Base-by-base conservation (phyloP, 2,329 filamentous ascomycete species). In the Colletotrichum orbiculare region DNA sequence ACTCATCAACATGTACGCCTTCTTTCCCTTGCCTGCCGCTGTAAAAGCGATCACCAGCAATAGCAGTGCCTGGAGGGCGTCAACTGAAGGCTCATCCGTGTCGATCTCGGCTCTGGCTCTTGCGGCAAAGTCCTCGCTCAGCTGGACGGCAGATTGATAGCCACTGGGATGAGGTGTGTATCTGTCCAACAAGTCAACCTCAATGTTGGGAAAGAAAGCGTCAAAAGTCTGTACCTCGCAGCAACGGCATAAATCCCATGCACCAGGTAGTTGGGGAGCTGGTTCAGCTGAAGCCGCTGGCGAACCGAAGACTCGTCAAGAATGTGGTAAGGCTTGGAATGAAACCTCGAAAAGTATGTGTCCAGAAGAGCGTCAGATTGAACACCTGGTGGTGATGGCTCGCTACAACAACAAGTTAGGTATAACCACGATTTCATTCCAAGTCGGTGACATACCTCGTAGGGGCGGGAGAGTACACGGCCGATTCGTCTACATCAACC, bases 1-100 rank as follows among this genome's bases (percentile, higher is more conserved):
- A 92, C 92, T 87, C 70, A 96, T 83, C 43, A 94, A 83, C 93
- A 96, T 96, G 70, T 94, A 96, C 1, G 92, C 90, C 77, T 92
- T 96, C 78, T 92, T 95, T 13, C 93, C 92, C 71, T 91, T 89
- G 34, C 93, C 93, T 37, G 88, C 84, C 41, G 93, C 92, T 53
- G 89, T 93, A 71, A 89, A 94, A 3, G 92, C 89, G 73, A 90
- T 88, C 0, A 91, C 88, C 2, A 97, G 85, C 9, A 97, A 82
- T 49, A 97, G 79, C 13, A 95, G 81, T 3, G 92, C 85, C 74
- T 96, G 92, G 8, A 96, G 77, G 39, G 87, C 86, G 74, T 96
- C 92, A 47, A 96, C 87, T 0, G 89, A 92, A 6, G 93, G 92
- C 69, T 95, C 91, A 71, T 96, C 93, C 8, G 89, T 87, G 73